Evolutionary conservation across 495 filamentous ascomycete species (phyloP).

Genomic region (Diplogelasinospora grovesii): DNA sequence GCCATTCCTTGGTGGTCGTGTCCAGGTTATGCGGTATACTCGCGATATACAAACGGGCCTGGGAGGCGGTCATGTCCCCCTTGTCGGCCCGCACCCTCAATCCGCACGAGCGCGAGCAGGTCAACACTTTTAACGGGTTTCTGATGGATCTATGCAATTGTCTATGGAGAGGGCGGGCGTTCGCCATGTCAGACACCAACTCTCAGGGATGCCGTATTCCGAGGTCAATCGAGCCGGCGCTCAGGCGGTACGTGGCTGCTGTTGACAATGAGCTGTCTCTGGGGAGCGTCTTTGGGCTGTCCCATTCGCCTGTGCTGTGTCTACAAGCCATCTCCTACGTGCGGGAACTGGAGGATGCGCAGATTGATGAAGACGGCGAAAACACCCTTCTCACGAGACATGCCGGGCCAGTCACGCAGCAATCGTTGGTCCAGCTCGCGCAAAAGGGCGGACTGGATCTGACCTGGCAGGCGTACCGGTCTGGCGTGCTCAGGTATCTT

Average conservation of each 20-base stretch:
- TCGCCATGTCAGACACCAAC: slow-evolving; percentile 61
- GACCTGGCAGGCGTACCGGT: slow-evolving; percentile 66
- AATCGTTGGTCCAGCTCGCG: slow-evolving; percentile 53
- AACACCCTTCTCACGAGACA: slow-evolving; percentile 46
- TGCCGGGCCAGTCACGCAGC: slow-evolving; percentile 70
- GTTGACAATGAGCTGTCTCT: slow-evolving; percentile 42
- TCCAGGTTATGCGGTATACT: slow-evolving; percentile 64
- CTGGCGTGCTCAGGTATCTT: slow-evolving; percentile 66
- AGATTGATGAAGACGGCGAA: slow-evolving; percentile 19
- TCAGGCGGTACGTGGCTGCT: slow-evolving; percentile 40
- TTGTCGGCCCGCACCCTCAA: slow-evolving; percentile 16
- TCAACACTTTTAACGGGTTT: slow-evolving; percentile 74
- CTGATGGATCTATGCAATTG: slow-evolving; percentile 88
- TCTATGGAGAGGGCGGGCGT: slow-evolving; percentile 72
- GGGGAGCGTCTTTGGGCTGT: slow-evolving; percentile 58
- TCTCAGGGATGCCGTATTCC: slow-evolving; percentile 67
- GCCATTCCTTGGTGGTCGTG: slow-evolving; percentile 52
- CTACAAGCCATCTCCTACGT: slow-evolving; percentile 62
- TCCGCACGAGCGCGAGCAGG: slow-evolving; percentile 44
- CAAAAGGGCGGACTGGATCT: slow-evolving; percentile 64
- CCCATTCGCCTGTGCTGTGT: slow-evolving; percentile 59
- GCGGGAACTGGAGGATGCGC: slow-evolving; percentile 56
- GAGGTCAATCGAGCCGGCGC: slow-evolving; percentile 32
- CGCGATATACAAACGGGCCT: slow-evolving; percentile 65
- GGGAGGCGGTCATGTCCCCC: slow-evolving; percentile 54